A percentile compares a stretch with the other conserved stretches of the same genome.
These are phyloP conservation scores for Pseudogymnoascus sp. DNA, from an alignment of 2,329 filamentous ascomycete species.

Conservation along the genomic window DNA sequence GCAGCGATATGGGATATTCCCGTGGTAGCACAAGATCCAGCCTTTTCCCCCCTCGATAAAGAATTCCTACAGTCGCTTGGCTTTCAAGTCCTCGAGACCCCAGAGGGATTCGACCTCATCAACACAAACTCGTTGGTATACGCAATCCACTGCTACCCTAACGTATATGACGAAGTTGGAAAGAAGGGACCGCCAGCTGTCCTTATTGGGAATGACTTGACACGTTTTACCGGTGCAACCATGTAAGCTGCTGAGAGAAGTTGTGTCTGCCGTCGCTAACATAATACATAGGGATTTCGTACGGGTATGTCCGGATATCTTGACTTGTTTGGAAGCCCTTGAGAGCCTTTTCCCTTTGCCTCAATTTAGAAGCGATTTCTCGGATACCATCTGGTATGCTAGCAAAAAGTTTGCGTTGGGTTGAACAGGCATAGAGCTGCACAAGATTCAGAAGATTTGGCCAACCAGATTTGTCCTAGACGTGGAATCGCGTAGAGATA, in stretches of 20 bases:
- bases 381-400: not conserved
- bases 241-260: not conserved
- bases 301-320: not conserved
- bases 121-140: conserved; percentile 24
- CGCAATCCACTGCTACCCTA: conserved; percentile 28
- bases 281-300: not conserved
- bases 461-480: not conserved
- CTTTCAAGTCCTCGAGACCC: conserved; percentile 23
- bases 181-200: conserved; percentile 19
- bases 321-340: not conserved
- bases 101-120: conserved; percentile 23
- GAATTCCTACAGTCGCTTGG: conserved; percentile 22
- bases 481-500: not conserved
- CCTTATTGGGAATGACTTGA: conserved; percentile 22
- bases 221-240: not conserved
- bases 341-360: not conserved
- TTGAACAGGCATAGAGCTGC: not conserved
- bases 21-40: conserved; percentile 26
- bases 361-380: not conserved
- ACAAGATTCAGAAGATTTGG: not conserved
- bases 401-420: not conserved
- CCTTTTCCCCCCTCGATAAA: conserved; percentile 25
- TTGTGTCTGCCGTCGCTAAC: not conserved
- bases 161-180: conserved; percentile 23
- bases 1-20: not conserved